Percentiles rank a stretch among this genome's conserved stretches.
These are phyloP conservation scores for Microbotryum saponariae DNA, from an alignment of 1,284 basidiomycete genomes.

Conservation along the genomic window DNA sequence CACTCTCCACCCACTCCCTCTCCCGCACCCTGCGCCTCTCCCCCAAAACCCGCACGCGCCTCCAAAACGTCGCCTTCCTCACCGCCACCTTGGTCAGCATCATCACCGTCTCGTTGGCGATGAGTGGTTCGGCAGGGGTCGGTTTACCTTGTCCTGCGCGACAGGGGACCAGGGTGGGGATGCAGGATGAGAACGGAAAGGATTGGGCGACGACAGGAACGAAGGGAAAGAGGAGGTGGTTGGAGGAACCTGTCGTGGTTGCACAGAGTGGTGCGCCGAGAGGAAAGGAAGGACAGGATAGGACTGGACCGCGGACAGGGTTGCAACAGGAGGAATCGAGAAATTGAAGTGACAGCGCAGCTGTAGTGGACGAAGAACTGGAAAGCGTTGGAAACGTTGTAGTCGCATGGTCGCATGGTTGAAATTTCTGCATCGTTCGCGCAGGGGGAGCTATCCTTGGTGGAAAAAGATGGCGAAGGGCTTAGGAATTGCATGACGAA, in stretches of 20 bases:
- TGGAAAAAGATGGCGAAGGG: too few species aligned
- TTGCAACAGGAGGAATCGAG: background rate
- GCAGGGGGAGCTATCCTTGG: too few species aligned
- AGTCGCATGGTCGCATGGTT: background rate
- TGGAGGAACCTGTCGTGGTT: slow-evolving; percentile 1
- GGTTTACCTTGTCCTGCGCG: slow-evolving; percentile 3
- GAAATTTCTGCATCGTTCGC: background rate
- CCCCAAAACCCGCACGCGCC: slow-evolving; percentile 33
- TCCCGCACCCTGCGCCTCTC: slow-evolving; percentile 33
- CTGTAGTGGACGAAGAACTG: background rate
- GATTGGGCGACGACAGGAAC: background rate
- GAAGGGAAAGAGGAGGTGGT: slow-evolving; percentile 2
- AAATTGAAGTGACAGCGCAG: background rate
- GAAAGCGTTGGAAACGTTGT: too few species aligned
- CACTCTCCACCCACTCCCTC: too few species aligned
- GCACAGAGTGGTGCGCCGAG: background rate
- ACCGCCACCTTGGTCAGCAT: slow-evolving; percentile 36
- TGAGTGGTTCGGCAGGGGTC: background rate
- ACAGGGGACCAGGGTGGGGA: background rate
- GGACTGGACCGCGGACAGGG: background rate
- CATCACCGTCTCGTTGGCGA: slow-evolving; percentile 33
- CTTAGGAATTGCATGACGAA: background rate
- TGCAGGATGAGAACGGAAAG: background rate
- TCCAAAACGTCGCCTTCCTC: slow-evolving; percentile 34
- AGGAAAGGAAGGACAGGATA: background rate